These are phyloP conservation scores for Symbiodinium natans DNA, from an alignment of 73 alveolate genomes.

Conservation along the genomic window DNA sequence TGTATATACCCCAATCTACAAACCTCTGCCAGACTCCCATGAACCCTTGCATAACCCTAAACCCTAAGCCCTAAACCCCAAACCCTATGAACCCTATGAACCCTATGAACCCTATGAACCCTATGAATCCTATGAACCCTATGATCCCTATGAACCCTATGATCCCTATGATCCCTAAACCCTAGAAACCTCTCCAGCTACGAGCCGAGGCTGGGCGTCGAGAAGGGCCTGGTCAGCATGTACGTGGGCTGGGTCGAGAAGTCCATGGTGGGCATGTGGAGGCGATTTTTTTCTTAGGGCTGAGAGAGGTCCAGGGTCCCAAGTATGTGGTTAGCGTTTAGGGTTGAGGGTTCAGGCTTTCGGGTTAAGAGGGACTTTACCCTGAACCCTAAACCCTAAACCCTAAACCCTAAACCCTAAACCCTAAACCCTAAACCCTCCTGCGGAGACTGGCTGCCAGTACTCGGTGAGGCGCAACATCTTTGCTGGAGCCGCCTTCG, in stretches of 20 bases:
- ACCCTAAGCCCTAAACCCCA: neutral
- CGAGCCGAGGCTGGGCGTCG: conserved; percentile 51
- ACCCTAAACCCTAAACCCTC: too few relatives aligned
- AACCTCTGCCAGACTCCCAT: too few relatives aligned
- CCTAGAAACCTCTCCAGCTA: too few relatives aligned
- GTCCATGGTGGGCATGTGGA: conserved; percentile 65
- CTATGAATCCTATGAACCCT: neutral
- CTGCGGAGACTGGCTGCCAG: too few relatives aligned
- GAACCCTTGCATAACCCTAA: neutral
- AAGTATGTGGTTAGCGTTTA: too few relatives aligned
- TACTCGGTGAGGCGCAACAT: conserved; percentile 59
- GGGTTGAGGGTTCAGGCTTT: neutral
- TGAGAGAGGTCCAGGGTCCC: too few relatives aligned
- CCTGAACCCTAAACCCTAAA: too few relatives aligned
- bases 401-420: too few relatives aligned
- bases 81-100: neutral
- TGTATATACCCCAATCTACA: too few relatives aligned
- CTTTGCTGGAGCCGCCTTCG: conserved; percentile 54
- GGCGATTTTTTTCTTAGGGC: too few relatives aligned
- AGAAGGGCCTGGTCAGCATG: conserved; percentile 82
- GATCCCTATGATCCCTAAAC: too few relatives aligned
- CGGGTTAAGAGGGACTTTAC: neutral
- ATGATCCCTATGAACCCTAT: too few relatives aligned
- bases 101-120: neutral
- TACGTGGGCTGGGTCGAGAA: conserved; percentile 29